Base-by-base conservation (phyloP, 345 rosid genomes). In the Toxicodendron radicans region DNA sequence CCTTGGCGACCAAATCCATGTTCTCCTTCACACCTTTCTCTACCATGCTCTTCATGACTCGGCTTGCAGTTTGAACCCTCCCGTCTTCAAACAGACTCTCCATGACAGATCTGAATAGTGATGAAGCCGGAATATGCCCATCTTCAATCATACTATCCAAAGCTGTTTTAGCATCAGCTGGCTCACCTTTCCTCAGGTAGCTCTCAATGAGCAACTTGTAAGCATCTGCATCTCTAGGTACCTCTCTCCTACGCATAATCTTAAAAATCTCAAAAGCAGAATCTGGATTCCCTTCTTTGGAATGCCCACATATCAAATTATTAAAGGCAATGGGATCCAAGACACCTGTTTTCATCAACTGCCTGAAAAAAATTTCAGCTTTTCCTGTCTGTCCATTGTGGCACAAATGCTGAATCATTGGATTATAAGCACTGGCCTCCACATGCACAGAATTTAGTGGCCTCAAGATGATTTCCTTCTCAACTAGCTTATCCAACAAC, bases 31-130 rank as follows among this genome's bases (percentile, higher is more conserved):
- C 78, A n/a, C 91, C 92, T 81, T 90, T 92, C 82, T 92, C 98
- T 64, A 89, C 79, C 98, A 94, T 90, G 74, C 81, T 84, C 88
- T 78, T 88, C 98, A 94, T 85, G 70, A 87, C 93, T 76, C 98
- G 86, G 85, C 98, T 92, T 7, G 98, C 94, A 0, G 98, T 94
- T 78, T 94, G 97, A 80, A 94, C 87, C 77, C 96, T 90, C 52
- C 92, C 92, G 68, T 92, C 94, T 70, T 87, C 96, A n/a, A 90
- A 90, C 83, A 94, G 83, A 73, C 87, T 88, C 85, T 89, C 89
- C 90, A 94, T 90, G 30, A 92, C 88, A n/a, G 93, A 83, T 81
- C 92, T 87, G 83, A 88, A 92, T 10, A 92, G 56, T 0, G 92
- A 78, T 23, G 95, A 79, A 63, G 90, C 90, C 0, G 97, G 97